A percentile compares a stretch with the other conserved stretches of the same genome.
These are phyloP conservation scores for Apiospora sp. DNA, from an alignment of 2,329 filamentous ascomycete species.

Conservation along the genomic window DNA sequence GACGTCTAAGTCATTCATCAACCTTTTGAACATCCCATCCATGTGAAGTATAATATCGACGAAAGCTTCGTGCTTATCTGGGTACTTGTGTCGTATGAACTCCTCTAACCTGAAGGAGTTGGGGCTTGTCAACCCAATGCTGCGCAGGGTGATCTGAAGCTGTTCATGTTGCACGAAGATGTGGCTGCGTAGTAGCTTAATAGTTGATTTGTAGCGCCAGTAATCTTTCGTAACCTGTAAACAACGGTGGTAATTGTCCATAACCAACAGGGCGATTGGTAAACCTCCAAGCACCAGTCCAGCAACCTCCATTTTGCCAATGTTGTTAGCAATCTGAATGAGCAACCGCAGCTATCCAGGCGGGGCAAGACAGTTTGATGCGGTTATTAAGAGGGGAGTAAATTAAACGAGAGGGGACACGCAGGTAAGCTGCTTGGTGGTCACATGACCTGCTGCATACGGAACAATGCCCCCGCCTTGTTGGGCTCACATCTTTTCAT, in stretches of 20 bases:
- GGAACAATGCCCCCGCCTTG: too few species aligned
- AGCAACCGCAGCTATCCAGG: not conserved
- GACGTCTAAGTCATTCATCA: not conserved
- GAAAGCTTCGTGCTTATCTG: not conserved
- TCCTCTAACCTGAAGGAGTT: not conserved
- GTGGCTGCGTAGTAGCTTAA: not conserved
- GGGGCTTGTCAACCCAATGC: not conserved
- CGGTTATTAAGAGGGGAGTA: not conserved
- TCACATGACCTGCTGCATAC: not conserved
- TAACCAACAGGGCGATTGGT: not conserved
- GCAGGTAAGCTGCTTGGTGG: not conserved
- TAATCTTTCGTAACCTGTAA: not conserved
- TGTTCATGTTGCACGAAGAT: not conserved
- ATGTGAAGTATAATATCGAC: not conserved
- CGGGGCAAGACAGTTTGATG: not conserved
- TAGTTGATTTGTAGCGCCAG: not conserved
- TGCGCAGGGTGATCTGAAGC: not conserved
- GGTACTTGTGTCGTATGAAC: not conserved
- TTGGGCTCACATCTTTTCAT: too few species aligned
- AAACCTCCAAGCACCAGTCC: not conserved
- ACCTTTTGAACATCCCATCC: not conserved
- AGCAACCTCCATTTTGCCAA: not conserved
- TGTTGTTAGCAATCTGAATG: not conserved
- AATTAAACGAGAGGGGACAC: not conserved
- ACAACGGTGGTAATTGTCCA: not conserved